Conservation (phyloP, 441 rosid genomes). For the Erodium chrysanthum region DNA sequence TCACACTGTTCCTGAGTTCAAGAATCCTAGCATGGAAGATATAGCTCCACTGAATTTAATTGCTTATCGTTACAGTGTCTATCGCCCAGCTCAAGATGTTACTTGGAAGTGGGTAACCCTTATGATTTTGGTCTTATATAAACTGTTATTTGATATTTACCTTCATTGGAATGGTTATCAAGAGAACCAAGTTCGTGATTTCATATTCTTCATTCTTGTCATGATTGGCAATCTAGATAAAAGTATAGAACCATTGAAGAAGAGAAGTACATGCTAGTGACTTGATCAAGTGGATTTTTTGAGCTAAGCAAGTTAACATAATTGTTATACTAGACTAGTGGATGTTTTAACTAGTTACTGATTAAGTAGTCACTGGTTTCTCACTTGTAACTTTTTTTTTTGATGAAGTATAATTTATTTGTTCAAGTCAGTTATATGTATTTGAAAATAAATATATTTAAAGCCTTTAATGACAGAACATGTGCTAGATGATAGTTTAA, state of each 20-base stretch:
- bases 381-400: no score
- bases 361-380: not conserved
- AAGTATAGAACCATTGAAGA: no score
- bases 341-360: not conserved
- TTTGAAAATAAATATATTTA: not conserved
- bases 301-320: not conserved
- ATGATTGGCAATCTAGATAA: no score
- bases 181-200: not conserved
- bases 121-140: slow-evolving; percentile 8
- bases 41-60: slow-evolving; percentile 12
- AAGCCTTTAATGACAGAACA: not conserved
- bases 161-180: not conserved
- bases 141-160: not conserved
- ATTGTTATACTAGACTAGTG: not conserved
- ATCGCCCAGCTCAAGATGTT: slow-evolving; percentile 32
- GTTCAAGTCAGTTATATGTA: not conserved
- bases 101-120: slow-evolving; percentile 49
- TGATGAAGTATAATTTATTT: not conserved
- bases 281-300: not conserved
- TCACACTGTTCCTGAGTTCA: slow-evolving; percentile 20
- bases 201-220: not conserved
- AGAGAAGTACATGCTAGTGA: not conserved
- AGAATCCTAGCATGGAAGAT: slow-evolving; percentile 19
- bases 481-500: not conserved
- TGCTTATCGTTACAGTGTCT: slow-evolving; percentile 18